Evolutionary conservation across 345 rosid genomes (phyloP), one percentile per base, ranked within the genome.

Genomic region (Ceriops decandra): DNA sequence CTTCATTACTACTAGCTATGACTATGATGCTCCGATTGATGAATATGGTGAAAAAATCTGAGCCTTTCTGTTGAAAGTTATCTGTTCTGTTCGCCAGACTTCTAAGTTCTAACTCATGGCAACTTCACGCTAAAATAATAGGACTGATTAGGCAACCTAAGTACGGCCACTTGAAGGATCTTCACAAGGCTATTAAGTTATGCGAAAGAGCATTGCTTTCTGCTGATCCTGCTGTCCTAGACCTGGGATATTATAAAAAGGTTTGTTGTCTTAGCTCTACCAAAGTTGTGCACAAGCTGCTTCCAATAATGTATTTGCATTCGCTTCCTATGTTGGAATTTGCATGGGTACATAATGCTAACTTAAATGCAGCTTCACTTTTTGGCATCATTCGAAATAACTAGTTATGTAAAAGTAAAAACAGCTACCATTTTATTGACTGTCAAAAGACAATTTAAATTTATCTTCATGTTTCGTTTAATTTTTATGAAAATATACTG

Each of bases 141-240:
- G 79, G 80, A 0, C 63, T 76, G 72, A 66, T 71, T 27, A 62
- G 80, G 64, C 56, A 76, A 57, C 80, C 80, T 5, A 76, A 76
- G 57, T 71, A 76, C 52, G 60, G 75, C 33, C 80, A 76, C 58
- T 33, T 76, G 35, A 71, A 67, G 68, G 67, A 76, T 26, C 76
- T 76, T 30, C 80, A 71, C 20, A 67, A 59, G 42, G 72, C 80
- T 57, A 57, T 76, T 57, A 71, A 57, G 68, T 20, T 63, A 24
- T 71, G 76, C 38, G 72, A 76, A 22, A 47, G 57, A 53, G 79
- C 79, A 32, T 47, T 76, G 58, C 57, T 76, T 22, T 24, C 46
- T 32, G 33, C 75, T 35, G 79, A 76, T 57, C 75, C 75, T 35
- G 28, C 36, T 42, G 75, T 71, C 5, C 49, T 59, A 38, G 5